Conservation (phyloP, 371 early-diverging fungal genomes). For the Fennellomyces sp. region DNA sequence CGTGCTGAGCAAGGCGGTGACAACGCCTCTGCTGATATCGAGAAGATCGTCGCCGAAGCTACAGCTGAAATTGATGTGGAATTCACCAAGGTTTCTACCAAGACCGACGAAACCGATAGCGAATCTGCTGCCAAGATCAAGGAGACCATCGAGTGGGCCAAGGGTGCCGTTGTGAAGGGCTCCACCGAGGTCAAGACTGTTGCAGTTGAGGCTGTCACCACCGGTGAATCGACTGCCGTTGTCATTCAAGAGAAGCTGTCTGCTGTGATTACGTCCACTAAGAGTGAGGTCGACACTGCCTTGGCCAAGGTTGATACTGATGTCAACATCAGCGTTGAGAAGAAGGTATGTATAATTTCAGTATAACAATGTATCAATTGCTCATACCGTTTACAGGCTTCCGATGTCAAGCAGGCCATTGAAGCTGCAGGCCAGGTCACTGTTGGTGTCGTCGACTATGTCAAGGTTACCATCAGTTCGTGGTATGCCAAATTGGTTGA, state of each 20-base stretch:
- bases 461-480: conserved; percentile 27
- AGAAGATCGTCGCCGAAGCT: conserved; percentile 26
- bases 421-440: conserved; percentile 6
- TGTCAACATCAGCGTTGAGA: no score
- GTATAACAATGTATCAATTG: no score
- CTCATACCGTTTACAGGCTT: not conserved
- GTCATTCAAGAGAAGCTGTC: conserved; percentile 20
- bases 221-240: not conserved
- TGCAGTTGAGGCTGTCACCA: conserved; percentile 4
- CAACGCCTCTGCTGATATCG: conserved; percentile 25
- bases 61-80: no score
- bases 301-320: conserved; percentile 11
- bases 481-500: conserved; percentile 33
- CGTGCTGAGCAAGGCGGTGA: conserved; percentile 37
- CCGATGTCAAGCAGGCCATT: not conserved
- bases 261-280: conserved; percentile 22
- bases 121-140: not conserved
- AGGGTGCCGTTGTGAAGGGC: conserved; percentile 6
- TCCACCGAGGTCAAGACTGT: conserved; percentile 11
- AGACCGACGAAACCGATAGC: no score
- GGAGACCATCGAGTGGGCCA: conserved; percentile 14
- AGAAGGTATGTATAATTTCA: no score
- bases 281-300: conserved; percentile 23
- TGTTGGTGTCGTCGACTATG: conserved; percentile 22
- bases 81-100: no score